Base-by-base conservation (phyloP, 345 rosid species). In the Gossypium rotundifolium region DNA sequence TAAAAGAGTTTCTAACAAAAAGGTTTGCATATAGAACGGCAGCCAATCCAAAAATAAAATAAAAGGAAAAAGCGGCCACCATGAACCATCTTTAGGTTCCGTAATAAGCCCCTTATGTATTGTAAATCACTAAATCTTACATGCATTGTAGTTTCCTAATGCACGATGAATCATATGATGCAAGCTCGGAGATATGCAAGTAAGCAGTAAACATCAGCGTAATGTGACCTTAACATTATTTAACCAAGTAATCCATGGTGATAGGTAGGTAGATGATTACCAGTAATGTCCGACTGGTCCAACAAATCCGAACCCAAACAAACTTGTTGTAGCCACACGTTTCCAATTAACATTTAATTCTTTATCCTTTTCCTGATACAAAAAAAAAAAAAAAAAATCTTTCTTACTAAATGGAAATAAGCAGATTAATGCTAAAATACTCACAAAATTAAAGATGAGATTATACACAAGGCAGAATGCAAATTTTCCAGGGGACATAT, bases 281-380 rank as follows among this genome's bases (percentile, higher is more conserved):
- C 82, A 81, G 68, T 52, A 77, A 62, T 84, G 87, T 60, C 83
- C 87, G 52, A 79, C 74, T 17, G 85, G 87, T 79, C 84, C 87
- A 67, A 84, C 83, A 68, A 84, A 81, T 63, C 78, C 83, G 48
- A 81, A 72, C 40, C 87, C 87, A 59, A 81, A 84, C 61, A 84
- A 66, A 75, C 83, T 84, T 44, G 87, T 81, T 23, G 83, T 67
- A 11, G 83, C 80, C 27, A 79, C 84, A 79, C 87, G 70, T 79
- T 52, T 81, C 87, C 81, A 81, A 23, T 79, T 65, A 16, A 84
- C 72, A 71, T 59, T 75, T 44, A 46, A 7, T 27, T 52, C 46
- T n/a, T 72, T 77, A 53, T 81, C 71, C 55, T 77, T 76, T 46
- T 75, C 77, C 84, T 81, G 76, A 42, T 22, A 52, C 44, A 69